phyloP scores from a whole-genome alignment of 1,284 basidiomycete species.

The Malassezia yamatoensis region DNA sequence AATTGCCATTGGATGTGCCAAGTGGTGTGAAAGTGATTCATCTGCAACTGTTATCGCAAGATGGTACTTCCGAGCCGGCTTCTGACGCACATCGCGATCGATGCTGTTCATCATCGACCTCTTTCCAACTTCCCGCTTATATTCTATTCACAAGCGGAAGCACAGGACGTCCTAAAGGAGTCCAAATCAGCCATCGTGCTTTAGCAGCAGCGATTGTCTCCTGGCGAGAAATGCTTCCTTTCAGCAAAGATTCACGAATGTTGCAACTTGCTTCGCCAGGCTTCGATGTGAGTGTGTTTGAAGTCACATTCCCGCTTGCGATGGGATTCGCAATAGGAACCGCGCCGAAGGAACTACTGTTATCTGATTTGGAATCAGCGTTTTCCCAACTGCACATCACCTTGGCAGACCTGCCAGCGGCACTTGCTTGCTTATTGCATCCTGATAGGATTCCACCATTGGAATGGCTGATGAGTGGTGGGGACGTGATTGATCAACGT shows the following conservation, averaged over 20 bases:
- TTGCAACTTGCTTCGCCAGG: slow-evolving; percentile 43
- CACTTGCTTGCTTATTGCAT: slow-evolving; percentile 36
- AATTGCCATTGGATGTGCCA: no score
- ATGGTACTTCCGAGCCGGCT: neutral
- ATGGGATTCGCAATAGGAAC: slow-evolving; percentile 38
- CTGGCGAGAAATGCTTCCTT: slow-evolving; percentile 38
- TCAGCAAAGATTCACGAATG: slow-evolving; percentile 26
- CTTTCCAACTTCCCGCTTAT: slow-evolving; percentile 28
- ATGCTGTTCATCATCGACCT: neutral
- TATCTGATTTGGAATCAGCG: slow-evolving; percentile 34
- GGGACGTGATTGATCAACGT: slow-evolving; percentile 40
- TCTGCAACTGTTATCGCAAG: neutral
- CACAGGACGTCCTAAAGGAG: slow-evolving; percentile 43
- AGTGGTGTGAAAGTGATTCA: slow-evolving; percentile 1
- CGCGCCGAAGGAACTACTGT: slow-evolving; percentile 36
- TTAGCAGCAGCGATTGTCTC: slow-evolving; percentile 38
- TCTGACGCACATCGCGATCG: neutral
- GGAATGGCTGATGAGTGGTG: slow-evolving; percentile 47
- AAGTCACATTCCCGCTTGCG: slow-evolving; percentile 42
- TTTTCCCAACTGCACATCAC: slow-evolving; percentile 36
- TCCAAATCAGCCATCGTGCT: slow-evolving; percentile 37
- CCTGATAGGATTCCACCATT: slow-evolving; percentile 30
- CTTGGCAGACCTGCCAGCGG: slow-evolving; percentile 42
- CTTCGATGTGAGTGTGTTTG: slow-evolving; percentile 45
- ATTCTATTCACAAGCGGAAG: slow-evolving; percentile 42